Evolutionary conservation across 2,329 filamentous ascomycete species (phyloP), one percentile per base, ranked within the genome.

Genomic region (Fusarium gaditjirri): DNA sequence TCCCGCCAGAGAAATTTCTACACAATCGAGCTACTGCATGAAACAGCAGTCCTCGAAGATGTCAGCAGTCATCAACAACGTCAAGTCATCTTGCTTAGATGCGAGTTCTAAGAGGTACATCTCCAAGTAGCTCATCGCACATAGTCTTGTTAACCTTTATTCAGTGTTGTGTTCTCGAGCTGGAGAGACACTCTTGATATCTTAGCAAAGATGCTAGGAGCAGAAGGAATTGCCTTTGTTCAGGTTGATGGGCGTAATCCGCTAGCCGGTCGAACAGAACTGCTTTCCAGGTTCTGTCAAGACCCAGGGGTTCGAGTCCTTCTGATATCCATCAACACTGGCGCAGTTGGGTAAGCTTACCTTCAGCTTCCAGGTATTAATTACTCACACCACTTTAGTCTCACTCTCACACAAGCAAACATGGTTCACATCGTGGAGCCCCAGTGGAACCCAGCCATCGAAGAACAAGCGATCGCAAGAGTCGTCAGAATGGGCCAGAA

Each of bases 241-340:
- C 58, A 64, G 12, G 41, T 69, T 3, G 66, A 69, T 4, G 65
- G 66, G 5, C 46, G 58, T 1, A 31, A 41, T 6, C 44, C 25
- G 1, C 5, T 38, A 5, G 4, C 2, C 0, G 65, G 54, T 1
- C 46, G 66, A 10, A 64, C 57, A 0, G 23, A 38, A 1, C 23
- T 64, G 1, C 19, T 69, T 0, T 7, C 23, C 4, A 19, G 3
- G 1, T 69, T 64, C 11, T 41, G 58, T 5, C 17, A 41, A 6
- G 13, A 16, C 10, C 31, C 41, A 2, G 5, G 2, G 2, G 7
- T 69, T 1, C 53, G 42, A 5, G 52, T 69, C 0, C 66, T 69
- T 23, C 5, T 69, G 6, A 68, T 68, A 44, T 69, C 65, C 3
- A 69, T 69, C 3, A 65, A 58, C 17, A 66, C 63, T 6, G 63